A percentile compares a stretch with the other conserved stretches of the same genome.
Evolutionary conservation across 2,329 filamentous ascomycete species (phyloP).

Genomic region (Alternaria sp.): DNA sequence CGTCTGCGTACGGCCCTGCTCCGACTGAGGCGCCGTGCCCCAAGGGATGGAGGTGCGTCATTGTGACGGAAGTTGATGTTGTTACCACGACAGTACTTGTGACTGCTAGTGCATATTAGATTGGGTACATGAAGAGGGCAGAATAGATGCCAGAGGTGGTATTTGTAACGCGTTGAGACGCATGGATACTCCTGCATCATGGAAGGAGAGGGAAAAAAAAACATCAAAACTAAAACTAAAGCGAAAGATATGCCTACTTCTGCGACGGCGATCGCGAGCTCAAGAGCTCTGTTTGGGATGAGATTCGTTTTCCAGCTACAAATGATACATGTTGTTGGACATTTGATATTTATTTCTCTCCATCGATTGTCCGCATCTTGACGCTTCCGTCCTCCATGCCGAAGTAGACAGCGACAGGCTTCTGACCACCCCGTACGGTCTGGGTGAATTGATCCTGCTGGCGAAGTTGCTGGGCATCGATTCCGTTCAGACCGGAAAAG

Average conservation of each 20-base stretch:
- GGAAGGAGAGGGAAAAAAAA: not conserved
- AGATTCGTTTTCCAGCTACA: conserved; percentile 8
- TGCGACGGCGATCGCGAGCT: conserved; percentile 27
- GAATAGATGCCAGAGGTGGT: not conserved
- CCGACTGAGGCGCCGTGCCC: conserved; percentile 34
- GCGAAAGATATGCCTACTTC: conserved; percentile 9
- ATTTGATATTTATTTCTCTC: conserved; percentile 26
- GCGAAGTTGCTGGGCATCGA: conserved; percentile 65
- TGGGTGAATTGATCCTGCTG: conserved; percentile 32
- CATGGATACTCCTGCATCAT: not conserved
- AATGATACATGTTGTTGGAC: conserved; percentile 14
- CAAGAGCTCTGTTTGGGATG: conserved; percentile 22
- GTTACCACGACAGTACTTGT: conserved; percentile 42
- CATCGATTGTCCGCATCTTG: conserved; percentile 45
- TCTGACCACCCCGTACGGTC: conserved; percentile 71
- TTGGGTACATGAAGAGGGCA: conserved; percentile 25
- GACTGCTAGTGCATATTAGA: conserved; percentile 28
- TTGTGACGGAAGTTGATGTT: conserved; percentile 31
- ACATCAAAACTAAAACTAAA: too few species aligned
- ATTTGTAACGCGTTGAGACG: conserved; percentile 16
- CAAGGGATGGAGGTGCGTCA: conserved; percentile 36
- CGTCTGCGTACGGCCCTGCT: conserved; percentile 29
- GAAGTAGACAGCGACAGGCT: conserved; percentile 93
- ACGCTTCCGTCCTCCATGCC: conserved; percentile 74
- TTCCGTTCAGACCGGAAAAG: conserved; percentile 83